Evolutionary conservation across 345 rosid genomes (phyloP), one percentile per base, ranked within the genome.

Genomic region (Geranium brycei): DNA sequence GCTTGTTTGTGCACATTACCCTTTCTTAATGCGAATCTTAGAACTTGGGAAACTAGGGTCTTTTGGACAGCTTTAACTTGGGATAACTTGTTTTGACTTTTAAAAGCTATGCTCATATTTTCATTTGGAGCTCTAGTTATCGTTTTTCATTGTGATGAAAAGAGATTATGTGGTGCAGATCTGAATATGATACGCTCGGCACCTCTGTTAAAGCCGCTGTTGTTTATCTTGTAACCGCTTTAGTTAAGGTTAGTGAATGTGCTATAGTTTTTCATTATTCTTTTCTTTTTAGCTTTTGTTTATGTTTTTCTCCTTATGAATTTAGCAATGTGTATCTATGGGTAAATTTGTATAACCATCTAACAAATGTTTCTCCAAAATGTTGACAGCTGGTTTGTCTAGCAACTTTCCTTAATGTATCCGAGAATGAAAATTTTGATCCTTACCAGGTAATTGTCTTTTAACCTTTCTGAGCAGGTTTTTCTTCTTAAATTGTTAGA

Each of bases 341-440:
- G 47, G 47, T 38, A 38, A 5, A 38, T 17, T 28, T 58, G 60
- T 3, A 58, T 17, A 58, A 58, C 7, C 10, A 58, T 58, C 28
- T 57, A 14, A 16, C 47, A 38, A 5, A 38, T 10, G 47, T 38
- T 38, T 38, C 47, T 38, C 47, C 47, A 38, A 38, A 38, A 1
- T 75, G 23, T 60, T 82, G 23, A 78, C 87, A 89, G 98, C 95
- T 89, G 69, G 96, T 92, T 77, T 92, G 91, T 76, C 77, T 92
- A 67, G 98, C 98, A 4, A 92, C 96, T 0, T 92, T 91, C 72
- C 91, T 92, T 28, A 86, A 89, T 70, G 98, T 89, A 19, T 89
- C 95, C 17, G 98, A 91, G 79, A 83, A 77, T 61, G 95, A 92
- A 59, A 82, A 73, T 62, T 92, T 89, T 68, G 96, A 92, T 66